Conservation (phyloP, 306 rosid species). For the Myrica gale region DNA sequence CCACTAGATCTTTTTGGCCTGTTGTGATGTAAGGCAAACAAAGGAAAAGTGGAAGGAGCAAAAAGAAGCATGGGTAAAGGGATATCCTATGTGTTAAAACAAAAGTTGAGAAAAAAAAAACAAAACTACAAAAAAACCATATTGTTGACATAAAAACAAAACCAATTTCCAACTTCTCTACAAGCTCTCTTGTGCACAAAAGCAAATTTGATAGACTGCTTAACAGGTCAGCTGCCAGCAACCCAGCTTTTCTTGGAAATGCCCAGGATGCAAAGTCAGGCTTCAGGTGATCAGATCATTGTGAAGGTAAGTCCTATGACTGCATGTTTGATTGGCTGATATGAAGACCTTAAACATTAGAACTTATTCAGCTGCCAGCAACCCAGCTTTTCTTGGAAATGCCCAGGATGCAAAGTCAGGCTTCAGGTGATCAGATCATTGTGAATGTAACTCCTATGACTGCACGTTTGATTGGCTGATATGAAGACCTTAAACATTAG, state of each 20-base stretch:
- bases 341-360: constrained; percentile 10
- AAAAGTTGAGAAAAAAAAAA: neutral
- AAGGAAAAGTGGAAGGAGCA: constrained; percentile 89
- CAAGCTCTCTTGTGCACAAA: constrained; percentile 23
- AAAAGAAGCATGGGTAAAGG: constrained; percentile 80
- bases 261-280: constrained; percentile 31
- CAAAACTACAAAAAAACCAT: neutral
- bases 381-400: constrained; percentile 21
- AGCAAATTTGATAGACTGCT: constrained; percentile 25
- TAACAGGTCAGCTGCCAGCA: constrained; percentile 22
- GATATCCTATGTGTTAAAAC: constrained; percentile 19
- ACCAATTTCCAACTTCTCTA: constrained; percentile 24
- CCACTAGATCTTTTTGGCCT: constrained; percentile 84
- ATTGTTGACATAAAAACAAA: constrained; percentile 2
- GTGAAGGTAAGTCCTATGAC: constrained; percentile 23
- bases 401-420: constrained; percentile 31
- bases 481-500: constrained; percentile 10
- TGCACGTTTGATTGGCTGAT: constrained; percentile 4
- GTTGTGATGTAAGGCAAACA: constrained; percentile 48
- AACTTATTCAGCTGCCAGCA: neutral
- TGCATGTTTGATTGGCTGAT: constrained; percentile 4
- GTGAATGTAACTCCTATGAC: constrained; percentile 22
- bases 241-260: constrained; percentile 21
- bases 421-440: constrained; percentile 28
- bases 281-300: constrained; percentile 28